phyloP scores from a whole-genome alignment of 2,329 filamentous ascomycete species.

The Aureobasidium sp. region DNA sequence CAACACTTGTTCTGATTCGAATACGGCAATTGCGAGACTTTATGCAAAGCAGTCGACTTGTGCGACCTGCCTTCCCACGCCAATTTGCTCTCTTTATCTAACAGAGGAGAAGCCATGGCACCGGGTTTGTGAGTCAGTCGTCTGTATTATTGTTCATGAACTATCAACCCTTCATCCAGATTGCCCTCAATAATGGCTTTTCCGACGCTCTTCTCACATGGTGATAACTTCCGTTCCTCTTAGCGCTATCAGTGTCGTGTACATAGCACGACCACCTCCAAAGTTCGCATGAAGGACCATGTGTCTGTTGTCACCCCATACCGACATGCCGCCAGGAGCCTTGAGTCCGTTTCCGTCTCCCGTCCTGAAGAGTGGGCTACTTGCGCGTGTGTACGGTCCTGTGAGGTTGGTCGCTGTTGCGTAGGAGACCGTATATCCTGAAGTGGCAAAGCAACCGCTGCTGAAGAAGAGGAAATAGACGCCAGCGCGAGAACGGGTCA shows the following conservation, averaged over 20 bases:
- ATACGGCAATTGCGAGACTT: background rate
- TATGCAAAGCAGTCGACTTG: background rate
- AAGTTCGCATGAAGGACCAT: slow-evolving; percentile 26
- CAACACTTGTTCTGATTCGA: background rate
- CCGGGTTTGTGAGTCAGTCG: background rate
- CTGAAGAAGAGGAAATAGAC: slow-evolving; percentile 23
- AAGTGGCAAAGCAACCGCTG: slow-evolving; percentile 18
- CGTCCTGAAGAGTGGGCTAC: slow-evolving; percentile 19
- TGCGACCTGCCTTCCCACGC: background rate
- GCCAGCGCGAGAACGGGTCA: slow-evolving; percentile 19
- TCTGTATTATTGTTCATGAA: background rate
- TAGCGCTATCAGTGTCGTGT: slow-evolving; percentile 12
- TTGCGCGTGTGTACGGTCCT: slow-evolving; percentile 19
- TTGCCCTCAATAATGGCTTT: background rate
- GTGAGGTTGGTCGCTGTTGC: slow-evolving; percentile 18
- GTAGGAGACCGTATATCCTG: slow-evolving; percentile 22
- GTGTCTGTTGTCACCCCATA: slow-evolving; percentile 21
- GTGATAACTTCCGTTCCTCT: slow-evolving; percentile 1
- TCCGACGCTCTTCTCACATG: background rate
- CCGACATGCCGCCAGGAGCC: slow-evolving; percentile 24
- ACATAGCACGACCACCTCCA: slow-evolving; percentile 14
- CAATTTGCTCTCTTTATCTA: background rate
- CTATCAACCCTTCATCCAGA: background rate
- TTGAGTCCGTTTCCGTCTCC: slow-evolving; percentile 19
- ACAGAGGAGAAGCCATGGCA: background rate